phyloP scores from a whole-genome alignment of 148 eudicot species.

The Heliamphora exappendiculata region DNA sequence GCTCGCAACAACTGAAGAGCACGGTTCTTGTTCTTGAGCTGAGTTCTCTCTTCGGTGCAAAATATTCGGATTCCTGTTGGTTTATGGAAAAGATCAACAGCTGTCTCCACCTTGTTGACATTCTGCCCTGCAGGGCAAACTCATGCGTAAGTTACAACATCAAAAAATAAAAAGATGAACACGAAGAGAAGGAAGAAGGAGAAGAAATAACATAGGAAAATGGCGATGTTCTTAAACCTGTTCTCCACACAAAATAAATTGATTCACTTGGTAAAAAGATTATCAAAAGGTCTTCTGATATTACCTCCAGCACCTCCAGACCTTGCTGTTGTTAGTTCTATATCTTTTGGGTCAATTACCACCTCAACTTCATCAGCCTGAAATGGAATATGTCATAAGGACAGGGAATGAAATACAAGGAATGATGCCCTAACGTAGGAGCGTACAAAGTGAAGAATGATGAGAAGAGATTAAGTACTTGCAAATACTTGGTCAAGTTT shows the following conservation, averaged over 20 bases:
- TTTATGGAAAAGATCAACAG: constrained; percentile 91
- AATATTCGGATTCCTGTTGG: constrained; percentile 98
- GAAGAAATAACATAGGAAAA: neutral
- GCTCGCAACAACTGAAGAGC: constrained; percentile 95
- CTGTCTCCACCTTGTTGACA: constrained; percentile 99
- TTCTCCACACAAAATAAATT: neutral
- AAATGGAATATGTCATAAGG: constrained; percentile 7
- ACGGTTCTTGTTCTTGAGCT: constrained; percentile 73
- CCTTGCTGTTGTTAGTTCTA: constrained; percentile 94
- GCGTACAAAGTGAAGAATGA: neutral
- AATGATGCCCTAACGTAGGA: neutral
- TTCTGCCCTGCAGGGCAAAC: constrained; percentile 73
- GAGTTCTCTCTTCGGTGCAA: constrained; percentile 96
- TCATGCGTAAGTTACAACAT: constrained; percentile 19
- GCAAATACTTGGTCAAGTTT: neutral
- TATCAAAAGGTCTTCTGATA: neutral
- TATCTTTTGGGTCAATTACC: constrained; percentile 94
- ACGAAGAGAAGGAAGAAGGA: neutral
- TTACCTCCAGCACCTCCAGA: constrained; percentile 99
- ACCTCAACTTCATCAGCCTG: constrained; percentile 98
- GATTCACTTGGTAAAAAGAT: neutral
- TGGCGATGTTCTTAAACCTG: neutral
- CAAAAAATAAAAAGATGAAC: neutral
- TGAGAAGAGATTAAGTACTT: neutral
- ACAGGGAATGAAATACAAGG: constrained; percentile 1